phyloP scores from a whole-genome alignment of 2,329 filamentous ascomycete species.

The Apiospora hydei region DNA sequence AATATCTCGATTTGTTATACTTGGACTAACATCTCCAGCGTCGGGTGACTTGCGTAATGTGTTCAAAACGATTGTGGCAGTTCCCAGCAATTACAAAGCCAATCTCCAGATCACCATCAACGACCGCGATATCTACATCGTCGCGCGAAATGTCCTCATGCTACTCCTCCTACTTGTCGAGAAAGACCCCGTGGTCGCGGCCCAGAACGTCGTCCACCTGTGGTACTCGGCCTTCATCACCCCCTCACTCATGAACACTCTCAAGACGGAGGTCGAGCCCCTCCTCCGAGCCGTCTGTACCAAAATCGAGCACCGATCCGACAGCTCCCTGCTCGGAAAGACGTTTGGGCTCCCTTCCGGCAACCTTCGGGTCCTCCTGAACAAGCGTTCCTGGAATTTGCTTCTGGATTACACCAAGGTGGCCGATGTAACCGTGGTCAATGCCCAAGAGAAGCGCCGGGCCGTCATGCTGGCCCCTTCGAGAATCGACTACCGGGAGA shows the following conservation, averaged over 20 bases:
- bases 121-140: conserved; percentile 25
- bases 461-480: neutral
- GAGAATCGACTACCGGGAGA: neutral
- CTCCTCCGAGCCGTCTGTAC: conserved; percentile 22
- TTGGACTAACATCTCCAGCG: too few relatives aligned
- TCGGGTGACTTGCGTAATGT: too few relatives aligned
- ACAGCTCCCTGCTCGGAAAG: neutral
- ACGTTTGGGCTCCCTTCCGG: conserved; percentile 10
- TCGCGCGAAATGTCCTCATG: conserved; percentile 27
- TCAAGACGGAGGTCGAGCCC: conserved; percentile 22
- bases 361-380: too few relatives aligned
- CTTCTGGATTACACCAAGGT: too few relatives aligned
- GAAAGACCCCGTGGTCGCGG: conserved; percentile 19
- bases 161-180: conserved; percentile 26
- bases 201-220: conserved; percentile 27
- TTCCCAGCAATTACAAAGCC: conserved; percentile 20
- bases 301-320: conserved; percentile 22
- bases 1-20: too few relatives aligned
- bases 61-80: conserved; percentile 20
- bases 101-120: conserved; percentile 26
- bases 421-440: too few relatives aligned
- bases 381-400: too few relatives aligned
- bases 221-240: conserved; percentile 30
- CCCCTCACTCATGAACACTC: conserved; percentile 21
- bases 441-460: too few relatives aligned